A percentile compares a stretch with the other conserved stretches of the same genome.
Evolutionary conservation across 805 yeast genomes (phyloP).

Genomic region (Yamadazyma akitaensis): DNA sequence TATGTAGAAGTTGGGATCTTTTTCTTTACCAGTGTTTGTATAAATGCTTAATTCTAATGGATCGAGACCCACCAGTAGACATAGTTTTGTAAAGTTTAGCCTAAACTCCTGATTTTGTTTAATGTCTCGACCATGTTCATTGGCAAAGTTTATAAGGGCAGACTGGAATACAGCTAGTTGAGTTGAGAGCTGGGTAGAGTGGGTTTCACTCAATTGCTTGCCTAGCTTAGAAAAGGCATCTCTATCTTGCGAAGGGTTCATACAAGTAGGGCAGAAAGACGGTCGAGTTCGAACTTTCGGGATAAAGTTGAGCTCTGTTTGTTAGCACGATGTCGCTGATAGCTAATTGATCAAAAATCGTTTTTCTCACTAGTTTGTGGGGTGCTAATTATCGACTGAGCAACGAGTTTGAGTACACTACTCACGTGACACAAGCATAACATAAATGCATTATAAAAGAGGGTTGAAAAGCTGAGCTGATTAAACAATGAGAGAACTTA

Average conservation of each 20-base stretch:
- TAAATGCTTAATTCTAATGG: conserved; percentile 49
- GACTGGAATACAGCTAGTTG: conserved; percentile 77
- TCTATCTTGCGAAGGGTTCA: conserved; percentile 12
- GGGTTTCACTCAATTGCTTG: conserved; percentile 45
- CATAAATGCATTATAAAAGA: not conserved
- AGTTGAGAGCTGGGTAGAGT: conserved; percentile 58
- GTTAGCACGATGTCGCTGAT: too few relatives aligned
- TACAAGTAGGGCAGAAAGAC: not conserved
- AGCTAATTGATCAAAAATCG: too few relatives aligned
- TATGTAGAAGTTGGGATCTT: conserved; percentile 52
- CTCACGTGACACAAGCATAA: not conserved
- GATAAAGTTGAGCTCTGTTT: too few relatives aligned
- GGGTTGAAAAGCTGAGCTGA: not conserved
- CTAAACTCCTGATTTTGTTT: conserved; percentile 61
- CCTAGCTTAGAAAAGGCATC: conserved; percentile 50
- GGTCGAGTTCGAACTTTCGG: too few relatives aligned
- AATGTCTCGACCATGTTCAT: conserved; percentile 67
- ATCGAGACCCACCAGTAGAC: conserved; percentile 79
- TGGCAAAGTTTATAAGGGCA: conserved; percentile 72
- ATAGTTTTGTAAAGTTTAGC: conserved; percentile 69
- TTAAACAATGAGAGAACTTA: too few relatives aligned
- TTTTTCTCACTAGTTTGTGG: not conserved
- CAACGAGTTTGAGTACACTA: not conserved
- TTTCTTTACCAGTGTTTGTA: conserved; percentile 28
- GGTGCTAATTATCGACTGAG: not conserved